A percentile compares a stretch with the other conserved stretches of the same genome.
Conservation (phyloP, 1,284 basidiomycete species). For the Apiotrichum veenhuisii region DNA sequence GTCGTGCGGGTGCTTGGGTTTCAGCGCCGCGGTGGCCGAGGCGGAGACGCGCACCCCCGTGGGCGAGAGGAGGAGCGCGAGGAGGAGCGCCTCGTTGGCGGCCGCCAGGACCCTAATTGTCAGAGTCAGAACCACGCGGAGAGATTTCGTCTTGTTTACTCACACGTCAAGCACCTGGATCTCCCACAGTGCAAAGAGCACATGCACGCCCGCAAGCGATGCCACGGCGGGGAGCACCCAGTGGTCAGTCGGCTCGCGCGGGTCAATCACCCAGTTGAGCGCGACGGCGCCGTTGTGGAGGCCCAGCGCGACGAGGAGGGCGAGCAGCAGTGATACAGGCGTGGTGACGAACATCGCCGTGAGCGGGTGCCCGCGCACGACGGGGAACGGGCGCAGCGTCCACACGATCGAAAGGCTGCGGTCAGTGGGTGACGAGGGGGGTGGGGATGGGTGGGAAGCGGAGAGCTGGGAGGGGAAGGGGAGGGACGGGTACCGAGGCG, state of each 20-base stretch:
- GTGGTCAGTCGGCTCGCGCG: slow-evolving; percentile 22
- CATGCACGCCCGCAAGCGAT: slow-evolving; percentile 36
- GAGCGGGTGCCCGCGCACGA: slow-evolving; percentile 48
- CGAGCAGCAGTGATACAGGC: slow-evolving; percentile 52
- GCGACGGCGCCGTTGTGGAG: slow-evolving; percentile 54
- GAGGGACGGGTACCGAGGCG: too few relatives aligned
- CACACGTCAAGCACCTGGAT: slow-evolving; percentile 35
- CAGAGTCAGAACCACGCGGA: too few relatives aligned
- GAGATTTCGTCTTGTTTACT: too few relatives aligned
- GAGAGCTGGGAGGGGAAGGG: too few relatives aligned
- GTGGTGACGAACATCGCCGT: slow-evolving; percentile 55
- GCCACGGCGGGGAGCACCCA: slow-evolving; percentile 45
- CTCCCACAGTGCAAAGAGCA: slow-evolving; percentile 41
- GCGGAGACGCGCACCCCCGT: too few relatives aligned
- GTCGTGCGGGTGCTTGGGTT: slow-evolving; percentile 21
- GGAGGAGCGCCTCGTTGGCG: slow-evolving; percentile 41
- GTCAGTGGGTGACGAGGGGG: neutral
- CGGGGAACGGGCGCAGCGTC: slow-evolving; percentile 42
- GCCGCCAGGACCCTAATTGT: slow-evolving; percentile 43
- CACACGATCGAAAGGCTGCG: slow-evolving; percentile 45
- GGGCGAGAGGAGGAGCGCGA: slow-evolving; percentile 39
- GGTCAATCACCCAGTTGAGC: slow-evolving; percentile 48
- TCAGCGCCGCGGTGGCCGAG: slow-evolving; percentile 32
- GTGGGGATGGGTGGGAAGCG: too few relatives aligned
- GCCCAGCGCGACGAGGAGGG: slow-evolving; percentile 52